A percentile compares a stretch with the other conserved stretches of the same genome.
Conservation (phyloP, 2,329 filamentous ascomycete species). For the Chrysosporium keratinophilum region DNA sequence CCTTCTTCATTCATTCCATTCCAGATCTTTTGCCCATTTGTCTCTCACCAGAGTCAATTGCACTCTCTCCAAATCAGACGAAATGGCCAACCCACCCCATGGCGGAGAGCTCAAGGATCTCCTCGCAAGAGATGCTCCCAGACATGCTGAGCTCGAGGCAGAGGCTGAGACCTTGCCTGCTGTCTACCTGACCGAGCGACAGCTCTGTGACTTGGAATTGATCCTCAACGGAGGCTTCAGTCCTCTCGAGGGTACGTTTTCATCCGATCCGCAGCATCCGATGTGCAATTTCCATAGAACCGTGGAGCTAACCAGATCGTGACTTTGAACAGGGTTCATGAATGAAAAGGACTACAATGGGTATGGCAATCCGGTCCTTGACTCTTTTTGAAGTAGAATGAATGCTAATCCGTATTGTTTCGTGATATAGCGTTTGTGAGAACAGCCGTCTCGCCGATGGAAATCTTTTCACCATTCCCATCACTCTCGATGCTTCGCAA, state of each 20-base stretch:
- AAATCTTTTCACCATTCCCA: constrained; percentile 91
- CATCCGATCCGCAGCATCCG: too few relatives aligned
- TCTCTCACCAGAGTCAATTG: neutral
- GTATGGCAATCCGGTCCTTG: constrained; percentile 41
- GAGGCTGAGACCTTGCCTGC: constrained; percentile 84
- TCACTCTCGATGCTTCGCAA: constrained; percentile 77
- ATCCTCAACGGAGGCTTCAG: constrained; percentile 97
- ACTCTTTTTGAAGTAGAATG: neutral
- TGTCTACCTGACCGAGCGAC: constrained; percentile 76
- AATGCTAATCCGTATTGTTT: neutral
- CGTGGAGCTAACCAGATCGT: constrained; percentile 20
- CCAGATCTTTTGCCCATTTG: neutral
- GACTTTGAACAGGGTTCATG: constrained; percentile 64
- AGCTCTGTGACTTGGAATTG: constrained; percentile 94
- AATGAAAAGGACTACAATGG: constrained; percentile 93
- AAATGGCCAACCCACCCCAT: constrained; percentile 53
- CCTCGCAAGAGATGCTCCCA: constrained; percentile 79
- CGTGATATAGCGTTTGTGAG: constrained; percentile 61
- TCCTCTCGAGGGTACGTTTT: constrained; percentile 73
- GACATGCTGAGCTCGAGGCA: constrained; percentile 63
- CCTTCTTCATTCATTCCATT: neutral
- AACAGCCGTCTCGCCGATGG: constrained; percentile 79
- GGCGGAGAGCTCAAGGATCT: constrained; percentile 97
- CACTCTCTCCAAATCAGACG: neutral
- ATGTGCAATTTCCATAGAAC: too few relatives aligned